These are phyloP conservation scores for Penicillium macrosclerotiorum DNA, from an alignment of 495 filamentous ascomycete species.

Conservation along the genomic window DNA sequence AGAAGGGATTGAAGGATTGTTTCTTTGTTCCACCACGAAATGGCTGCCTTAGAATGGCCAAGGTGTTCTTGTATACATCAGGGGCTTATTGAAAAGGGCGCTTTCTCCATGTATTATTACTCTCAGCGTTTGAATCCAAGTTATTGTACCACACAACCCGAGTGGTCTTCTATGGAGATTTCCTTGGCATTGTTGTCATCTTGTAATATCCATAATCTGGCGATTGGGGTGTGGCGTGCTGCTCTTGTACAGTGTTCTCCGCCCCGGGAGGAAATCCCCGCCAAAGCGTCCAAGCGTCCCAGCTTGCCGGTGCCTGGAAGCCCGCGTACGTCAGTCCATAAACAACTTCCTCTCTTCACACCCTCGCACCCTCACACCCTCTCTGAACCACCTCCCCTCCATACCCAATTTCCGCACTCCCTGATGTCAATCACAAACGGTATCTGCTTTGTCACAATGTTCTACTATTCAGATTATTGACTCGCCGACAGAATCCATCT, in stretches of 20 bases:
- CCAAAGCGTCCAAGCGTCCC: too few species aligned
- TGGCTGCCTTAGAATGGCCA: too few species aligned
- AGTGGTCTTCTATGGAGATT: too few species aligned
- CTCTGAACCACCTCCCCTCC: constrained; percentile 1
- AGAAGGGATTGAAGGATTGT: constrained; percentile 1
- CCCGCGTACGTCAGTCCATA: constrained; percentile 30
- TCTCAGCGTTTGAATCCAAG: too few species aligned
- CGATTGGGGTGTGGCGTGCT: neutral
- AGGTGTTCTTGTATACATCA: constrained; percentile 21
- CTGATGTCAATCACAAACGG: constrained; percentile 49
- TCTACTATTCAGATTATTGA: constrained; percentile 5
- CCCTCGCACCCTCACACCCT: constrained; percentile 5
- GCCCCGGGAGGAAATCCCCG: constrained; percentile 15
- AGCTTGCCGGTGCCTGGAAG: too few species aligned
- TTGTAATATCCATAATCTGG: neutral
- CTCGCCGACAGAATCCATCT: constrained; percentile 57
- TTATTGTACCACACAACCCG: too few species aligned
- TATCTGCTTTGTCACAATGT: constrained; percentile 5
- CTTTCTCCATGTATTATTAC: constrained; percentile 27
- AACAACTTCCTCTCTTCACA: constrained; percentile 19
- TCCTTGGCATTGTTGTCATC: too few species aligned
- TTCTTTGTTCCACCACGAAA: too few species aligned
- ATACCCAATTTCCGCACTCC: constrained; percentile 3
- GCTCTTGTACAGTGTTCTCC: too few species aligned
- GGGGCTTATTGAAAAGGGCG: constrained; percentile 7